Evolutionary conservation across 257 asterid species (phyloP), one percentile per base, ranked within the genome.

Genomic region (Gentiana dahurica): DNA sequence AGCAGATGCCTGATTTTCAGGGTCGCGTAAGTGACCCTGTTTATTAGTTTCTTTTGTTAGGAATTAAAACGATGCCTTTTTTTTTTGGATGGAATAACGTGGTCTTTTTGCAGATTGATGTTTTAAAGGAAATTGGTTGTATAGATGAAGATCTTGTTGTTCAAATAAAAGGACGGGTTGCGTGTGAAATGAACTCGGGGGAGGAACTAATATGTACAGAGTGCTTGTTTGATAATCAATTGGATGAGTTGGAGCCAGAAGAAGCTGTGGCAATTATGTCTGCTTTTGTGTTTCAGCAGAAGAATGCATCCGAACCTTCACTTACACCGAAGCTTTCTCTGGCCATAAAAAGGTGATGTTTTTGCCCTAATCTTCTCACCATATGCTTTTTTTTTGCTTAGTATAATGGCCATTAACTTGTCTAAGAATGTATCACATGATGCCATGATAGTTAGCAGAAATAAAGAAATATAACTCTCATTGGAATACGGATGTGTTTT

Each of bases 221-320:
- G 70, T 87, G 93, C 82, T 77, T 92, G 83, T 92, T 92, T 68
- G 98, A 92, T 71, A 88, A 88, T 76, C 98, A 92, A 69, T 74
- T 92, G 67, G 90, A 83, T 66, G 98, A 79, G 69, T 79, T 92
- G 72, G 97, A 85, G 72, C 95, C 98, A 37, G 98, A 92, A 79
- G 98, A 92, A 82, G 95, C 95, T 62, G 97, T 88, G 68, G 98
- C 98, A 9, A 81, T 92, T 39, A 92, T 92, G 98, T 92, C 98
- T 57, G 88, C 97, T 43, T 88, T 92, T 71, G 97, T 92, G 71
- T 92, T 92, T 81, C 97, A 92, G 94, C 95, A 92, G 68, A 80
- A 68, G 68, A 84, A 88, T 50, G 65, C 95, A 68, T 81, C 94
- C 64, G 95, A 85, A 70, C 91, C 93, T 64, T 83, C 87, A 71